Evolutionary conservation across 192 early-diverging fungal species (phyloP).

Genomic region (Chytriomyces sp.): DNA sequence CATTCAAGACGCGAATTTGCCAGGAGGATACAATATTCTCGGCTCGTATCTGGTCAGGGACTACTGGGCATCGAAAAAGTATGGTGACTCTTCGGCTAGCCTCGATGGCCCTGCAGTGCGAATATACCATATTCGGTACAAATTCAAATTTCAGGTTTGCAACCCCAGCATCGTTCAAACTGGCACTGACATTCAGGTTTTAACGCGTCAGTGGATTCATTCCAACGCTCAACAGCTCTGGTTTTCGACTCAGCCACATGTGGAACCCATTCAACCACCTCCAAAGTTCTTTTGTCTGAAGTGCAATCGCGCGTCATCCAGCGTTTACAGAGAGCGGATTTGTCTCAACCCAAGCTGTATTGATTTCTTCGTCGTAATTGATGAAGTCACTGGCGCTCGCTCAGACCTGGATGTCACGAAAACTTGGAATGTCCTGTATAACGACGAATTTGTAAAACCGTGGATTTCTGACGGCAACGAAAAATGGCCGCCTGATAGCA

Average conservation of each 20-base stretch:
- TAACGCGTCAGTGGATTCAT: conserved; percentile 3
- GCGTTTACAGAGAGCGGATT: neutral
- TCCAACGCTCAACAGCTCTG: neutral
- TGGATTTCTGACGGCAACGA: neutral
- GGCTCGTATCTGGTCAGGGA: conserved; percentile 11
- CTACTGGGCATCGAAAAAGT: conserved; percentile 18
- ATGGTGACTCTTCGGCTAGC: neutral
- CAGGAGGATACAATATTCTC: conserved; percentile 15
- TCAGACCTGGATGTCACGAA: neutral
- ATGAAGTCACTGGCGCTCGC: neutral
- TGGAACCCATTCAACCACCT: neutral
- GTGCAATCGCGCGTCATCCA: neutral
- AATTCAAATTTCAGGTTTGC: conserved; percentile 20
- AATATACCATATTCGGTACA: conserved; percentile 26
- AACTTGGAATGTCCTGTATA: neutral
- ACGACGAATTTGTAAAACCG: conserved; percentile 7
- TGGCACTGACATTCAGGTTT: neutral
- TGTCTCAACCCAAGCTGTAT: conserved; percentile 12
- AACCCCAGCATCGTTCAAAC: neutral
- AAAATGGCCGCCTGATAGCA: neutral
- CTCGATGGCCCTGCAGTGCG: neutral
- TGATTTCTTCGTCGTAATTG: conserved; percentile 4
- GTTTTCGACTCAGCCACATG: conserved; percentile 4
- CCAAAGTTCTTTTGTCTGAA: neutral
- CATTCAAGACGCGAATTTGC: neutral